Evolutionary conservation across 116 monocot species (phyloP).

Genomic region (Thalassia testudinum): DNA sequence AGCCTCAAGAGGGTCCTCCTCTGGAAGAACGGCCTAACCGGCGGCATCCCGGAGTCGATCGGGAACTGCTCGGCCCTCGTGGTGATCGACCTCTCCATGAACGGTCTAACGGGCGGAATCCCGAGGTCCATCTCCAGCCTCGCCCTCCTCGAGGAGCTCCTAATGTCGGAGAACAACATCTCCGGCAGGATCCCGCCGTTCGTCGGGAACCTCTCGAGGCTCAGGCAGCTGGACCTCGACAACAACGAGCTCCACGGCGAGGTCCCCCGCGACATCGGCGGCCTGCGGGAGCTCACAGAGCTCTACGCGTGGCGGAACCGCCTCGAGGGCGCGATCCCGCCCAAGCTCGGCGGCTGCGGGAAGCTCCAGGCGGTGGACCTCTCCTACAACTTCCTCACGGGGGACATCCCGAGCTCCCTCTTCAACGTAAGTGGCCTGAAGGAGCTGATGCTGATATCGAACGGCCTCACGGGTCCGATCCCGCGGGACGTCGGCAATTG

Average conservation of each 20-base stretch:
- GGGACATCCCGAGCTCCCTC: constrained; percentile 5
- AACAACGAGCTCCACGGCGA: constrained; percentile 14
- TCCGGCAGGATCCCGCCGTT: constrained; percentile 13
- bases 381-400: constrained; percentile 13
- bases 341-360: constrained; percentile 7
- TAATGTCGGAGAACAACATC: constrained; percentile 17
- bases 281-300: constrained; percentile 9
- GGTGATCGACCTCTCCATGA: constrained; percentile 16
- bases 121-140: constrained; percentile 8
- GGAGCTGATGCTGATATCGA: constrained; percentile 16
- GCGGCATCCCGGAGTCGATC: constrained; percentile 6
- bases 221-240: constrained; percentile 16
- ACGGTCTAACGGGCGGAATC: constrained; percentile 9
- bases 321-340: constrained; percentile 10
- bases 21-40: constrained; percentile 12
- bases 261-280: constrained; percentile 10
- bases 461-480: constrained; percentile 7
- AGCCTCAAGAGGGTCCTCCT: constrained; percentile 12
- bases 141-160: constrained; percentile 5
- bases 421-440: constrained; percentile 5
- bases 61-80: constrained; percentile 10
- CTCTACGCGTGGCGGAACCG: constrained; percentile 23
- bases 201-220: constrained; percentile 7
- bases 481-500: constrained; percentile 10
- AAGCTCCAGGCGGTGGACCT: constrained; percentile 20